Conservation (phyloP, 1,284 basidiomycete genomes). For the Puccinia coronata region DNA sequence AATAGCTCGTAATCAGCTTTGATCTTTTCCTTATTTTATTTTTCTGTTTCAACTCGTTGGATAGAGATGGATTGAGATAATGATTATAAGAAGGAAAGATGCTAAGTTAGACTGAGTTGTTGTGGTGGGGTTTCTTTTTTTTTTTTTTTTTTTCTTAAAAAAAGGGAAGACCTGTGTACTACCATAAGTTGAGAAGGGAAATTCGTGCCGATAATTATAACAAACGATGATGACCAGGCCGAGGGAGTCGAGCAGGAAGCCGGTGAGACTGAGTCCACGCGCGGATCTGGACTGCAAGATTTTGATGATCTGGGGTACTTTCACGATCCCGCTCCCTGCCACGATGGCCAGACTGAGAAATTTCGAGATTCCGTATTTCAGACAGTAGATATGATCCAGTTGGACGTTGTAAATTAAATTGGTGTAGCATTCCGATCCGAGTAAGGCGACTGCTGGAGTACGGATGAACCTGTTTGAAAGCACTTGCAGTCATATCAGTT, state of each 20-base stretch:
- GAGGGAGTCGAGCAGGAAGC: conserved; percentile 71
- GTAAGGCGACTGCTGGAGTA: conserved; percentile 28
- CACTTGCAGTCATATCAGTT: background rate
- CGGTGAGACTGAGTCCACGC: conserved; percentile 70
- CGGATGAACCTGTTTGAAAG: conserved; percentile 30
- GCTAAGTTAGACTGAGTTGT: no score
- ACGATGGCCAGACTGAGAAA: conserved; percentile 90
- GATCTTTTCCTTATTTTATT: no score
- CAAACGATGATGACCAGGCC: conserved; percentile 65
- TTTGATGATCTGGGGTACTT: conserved; percentile 78
- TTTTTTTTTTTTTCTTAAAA: background rate
- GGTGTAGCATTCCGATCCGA: conserved; percentile 71
- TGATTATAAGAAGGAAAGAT: no score
- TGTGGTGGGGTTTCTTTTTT: background rate
- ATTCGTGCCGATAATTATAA: conserved; percentile 77
- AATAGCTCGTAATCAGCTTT: background rate
- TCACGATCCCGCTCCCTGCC: conserved; percentile 89
- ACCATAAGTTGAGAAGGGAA: conserved; percentile 93
- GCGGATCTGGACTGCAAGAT: conserved; percentile 69
- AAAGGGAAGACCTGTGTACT: conserved; percentile 36
- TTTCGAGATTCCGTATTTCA: conserved; percentile 90
- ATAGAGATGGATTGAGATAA: background rate
- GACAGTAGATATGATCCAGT: conserved; percentile 76
- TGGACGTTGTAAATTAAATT: conserved; percentile 86
- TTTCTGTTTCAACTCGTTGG: background rate